Percentiles rank a stretch among this genome's conserved stretches.
These are phyloP conservation scores for Thielaviopsis ethacetica DNA, from an alignment of 2,329 filamentous ascomycete genomes.

Conservation along the genomic window DNA sequence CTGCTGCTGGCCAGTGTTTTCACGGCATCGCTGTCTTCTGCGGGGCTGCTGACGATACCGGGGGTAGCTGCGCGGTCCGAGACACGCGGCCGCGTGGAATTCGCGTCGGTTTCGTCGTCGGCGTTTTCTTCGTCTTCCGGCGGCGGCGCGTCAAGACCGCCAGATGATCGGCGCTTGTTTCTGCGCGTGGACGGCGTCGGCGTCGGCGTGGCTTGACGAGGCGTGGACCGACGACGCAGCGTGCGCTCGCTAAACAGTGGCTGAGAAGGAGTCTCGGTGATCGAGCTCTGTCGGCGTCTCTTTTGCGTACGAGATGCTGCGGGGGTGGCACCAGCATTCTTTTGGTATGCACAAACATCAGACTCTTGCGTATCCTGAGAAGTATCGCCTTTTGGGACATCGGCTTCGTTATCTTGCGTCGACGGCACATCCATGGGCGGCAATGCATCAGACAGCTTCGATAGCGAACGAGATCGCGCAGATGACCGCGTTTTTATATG, in stretches of 20 bases:
- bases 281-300: not conserved
- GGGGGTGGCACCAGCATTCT: not conserved
- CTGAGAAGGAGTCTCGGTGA: not conserved
- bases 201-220: not conserved
- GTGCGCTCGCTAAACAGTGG: not conserved
- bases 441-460: not conserved
- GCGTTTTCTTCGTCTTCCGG: not conserved
- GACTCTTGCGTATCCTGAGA: not conserved
- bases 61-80: not conserved
- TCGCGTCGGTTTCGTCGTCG: not conserved
- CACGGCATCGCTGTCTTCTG: too few relatives aligned
- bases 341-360: not conserved
- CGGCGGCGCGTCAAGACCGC: not conserved
- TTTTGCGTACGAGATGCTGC: not conserved
- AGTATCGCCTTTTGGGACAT: not conserved
- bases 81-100: not conserved
- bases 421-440: conserved; percentile 3
- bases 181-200: not conserved
- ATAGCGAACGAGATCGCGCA: not conserved
- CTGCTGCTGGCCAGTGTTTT: not conserved
- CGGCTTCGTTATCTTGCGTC: not conserved
- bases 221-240: not conserved
- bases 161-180: not conserved
- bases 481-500: conserved; percentile 9
- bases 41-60: not conserved